Conservation (phyloP, 306 rosid genomes). For the Fagus crenata region DNA sequence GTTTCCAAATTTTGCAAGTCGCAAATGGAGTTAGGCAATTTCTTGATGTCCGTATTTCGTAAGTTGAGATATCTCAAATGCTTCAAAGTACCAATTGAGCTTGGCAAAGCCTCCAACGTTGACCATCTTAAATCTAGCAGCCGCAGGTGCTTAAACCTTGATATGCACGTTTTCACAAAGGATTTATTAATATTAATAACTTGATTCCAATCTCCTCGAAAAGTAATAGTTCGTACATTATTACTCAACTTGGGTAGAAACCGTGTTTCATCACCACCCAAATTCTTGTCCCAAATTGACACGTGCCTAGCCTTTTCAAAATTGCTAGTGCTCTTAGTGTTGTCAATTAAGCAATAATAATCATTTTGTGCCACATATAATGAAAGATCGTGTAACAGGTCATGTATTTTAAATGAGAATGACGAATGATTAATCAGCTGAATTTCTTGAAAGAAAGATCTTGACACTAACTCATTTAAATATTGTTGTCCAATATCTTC, state of each 20-base stretch:
- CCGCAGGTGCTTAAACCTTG: slow-evolving; percentile 14
- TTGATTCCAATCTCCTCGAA: too few species aligned
- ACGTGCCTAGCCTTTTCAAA: background rate
- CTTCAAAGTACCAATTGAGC: slow-evolving; percentile 14
- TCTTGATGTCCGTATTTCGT: background rate
- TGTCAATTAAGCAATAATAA: background rate
- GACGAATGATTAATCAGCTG: too few species aligned
- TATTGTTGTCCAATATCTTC: slow-evolving; percentile 33
- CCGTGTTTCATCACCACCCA: too few species aligned
- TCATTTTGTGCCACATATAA: slow-evolving; percentile 19
- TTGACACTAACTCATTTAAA: slow-evolving; percentile 17
- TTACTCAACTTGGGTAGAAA: too few species aligned
- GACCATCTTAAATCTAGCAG: slow-evolving; percentile 18
- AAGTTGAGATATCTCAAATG: slow-evolving; percentile 26
- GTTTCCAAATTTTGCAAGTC: slow-evolving; percentile 32
- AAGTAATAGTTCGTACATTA: too few species aligned
- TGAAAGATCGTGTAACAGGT: slow-evolving; percentile 29
- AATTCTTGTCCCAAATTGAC: too few species aligned
- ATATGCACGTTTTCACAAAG: background rate
- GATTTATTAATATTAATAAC: too few species aligned
- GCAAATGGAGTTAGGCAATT: slow-evolving; percentile 34
- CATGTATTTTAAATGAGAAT: slow-evolving; percentile 23
- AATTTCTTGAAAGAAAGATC: slow-evolving; percentile 32
- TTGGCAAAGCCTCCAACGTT: slow-evolving; percentile 23
- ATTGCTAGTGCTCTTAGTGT: background rate